Percentiles rank a stretch among this genome's conserved stretches.
These are phyloP conservation scores for Antitrichia curtipendula DNA, from an alignment of 225 moss, liverwort and hornwort genomes.

Conservation along the genomic window DNA sequence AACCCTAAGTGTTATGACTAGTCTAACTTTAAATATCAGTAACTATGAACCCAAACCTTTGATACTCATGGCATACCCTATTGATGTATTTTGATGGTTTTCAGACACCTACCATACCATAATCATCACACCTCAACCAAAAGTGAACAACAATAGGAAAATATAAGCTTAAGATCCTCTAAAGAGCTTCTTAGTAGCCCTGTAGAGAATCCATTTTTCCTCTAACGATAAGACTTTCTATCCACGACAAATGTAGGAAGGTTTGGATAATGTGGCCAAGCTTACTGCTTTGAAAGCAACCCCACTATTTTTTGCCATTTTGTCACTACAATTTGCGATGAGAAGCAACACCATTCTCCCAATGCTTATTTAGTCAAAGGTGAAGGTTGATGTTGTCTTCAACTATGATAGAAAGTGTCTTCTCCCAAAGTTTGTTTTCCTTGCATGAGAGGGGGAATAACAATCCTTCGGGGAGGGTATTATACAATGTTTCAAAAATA, in stretches of 20 bases:
- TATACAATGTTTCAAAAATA: neutral
- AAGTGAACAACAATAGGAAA: too few relatives aligned
- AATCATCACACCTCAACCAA: too few relatives aligned
- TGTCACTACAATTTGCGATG: neutral
- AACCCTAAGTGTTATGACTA: too few relatives aligned
- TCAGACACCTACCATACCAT: too few relatives aligned
- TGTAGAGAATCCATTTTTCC: too few relatives aligned
- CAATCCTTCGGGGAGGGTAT: neutral
- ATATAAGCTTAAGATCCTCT: too few relatives aligned
- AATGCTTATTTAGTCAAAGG: neutral
- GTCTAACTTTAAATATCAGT: too few relatives aligned
- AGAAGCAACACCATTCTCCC: neutral
- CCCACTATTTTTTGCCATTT: neutral
- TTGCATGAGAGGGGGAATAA: neutral
- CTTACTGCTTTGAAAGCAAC: rapidly evolving
- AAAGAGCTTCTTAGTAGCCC: too few relatives aligned
- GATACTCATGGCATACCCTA: too few relatives aligned
- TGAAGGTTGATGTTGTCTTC: neutral
- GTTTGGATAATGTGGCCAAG: neutral
- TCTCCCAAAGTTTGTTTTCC: neutral
- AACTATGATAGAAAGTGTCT: neutral
- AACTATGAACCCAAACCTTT: too few relatives aligned
- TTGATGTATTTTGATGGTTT: too few relatives aligned
- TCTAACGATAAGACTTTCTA: neutral
- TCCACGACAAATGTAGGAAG: neutral